Base-by-base conservation (phyloP, 2,329 filamentous ascomycete genomes). In the Aspergillus fructus region DNA sequence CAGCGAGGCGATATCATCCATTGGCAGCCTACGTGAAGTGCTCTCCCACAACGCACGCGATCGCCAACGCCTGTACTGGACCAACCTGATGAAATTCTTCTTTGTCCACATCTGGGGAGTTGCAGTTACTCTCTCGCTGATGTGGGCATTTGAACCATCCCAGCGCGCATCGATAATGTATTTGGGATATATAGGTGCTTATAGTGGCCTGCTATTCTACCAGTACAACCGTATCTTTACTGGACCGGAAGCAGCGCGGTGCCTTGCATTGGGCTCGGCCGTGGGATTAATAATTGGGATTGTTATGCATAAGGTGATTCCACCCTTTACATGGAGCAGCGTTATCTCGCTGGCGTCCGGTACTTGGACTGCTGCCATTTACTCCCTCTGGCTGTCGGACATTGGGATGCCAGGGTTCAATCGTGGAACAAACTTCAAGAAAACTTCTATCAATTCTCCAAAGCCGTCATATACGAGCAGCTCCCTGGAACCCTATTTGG, bases 181-280 rank as follows among this genome's bases (percentile, higher is more conserved):
- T 65, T 68, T 82, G 37, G 65, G 74, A 4, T 82, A 82, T 49
- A 72, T 81, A 15, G 70, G 74, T 15, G 73, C 79, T 11, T 82
- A 82, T 61, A 80, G 77, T 27, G 82, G 81, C 2, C 67, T 83
- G 17, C 70, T 83, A 4, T 79, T 78, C 64, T 83, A 82, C 57
- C 81, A 81, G 65, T 81, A 79, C 66, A 80, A 72, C 55, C 79
- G 78, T 62, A 81, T 83, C 48, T 83, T 81, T 63, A 78, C 76
- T 6, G 81, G 80, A 0, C 75, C 78, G 0, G 71, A 78, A 54
- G 76, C 77, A 2, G 59, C 56, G 2, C 21, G 40, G 3, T 58
- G 59, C 21, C 47, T 61, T 1, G 56, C 5, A 66, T 79, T 43
- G 75, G 77, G 63, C 74, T 78, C 21, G 71, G 62, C 79, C 5